Evolutionary conservation across 208 protist species (phyloP), one percentile per base, ranked within the genome.

Genomic region (Sergeia podlipaevii): DNA sequence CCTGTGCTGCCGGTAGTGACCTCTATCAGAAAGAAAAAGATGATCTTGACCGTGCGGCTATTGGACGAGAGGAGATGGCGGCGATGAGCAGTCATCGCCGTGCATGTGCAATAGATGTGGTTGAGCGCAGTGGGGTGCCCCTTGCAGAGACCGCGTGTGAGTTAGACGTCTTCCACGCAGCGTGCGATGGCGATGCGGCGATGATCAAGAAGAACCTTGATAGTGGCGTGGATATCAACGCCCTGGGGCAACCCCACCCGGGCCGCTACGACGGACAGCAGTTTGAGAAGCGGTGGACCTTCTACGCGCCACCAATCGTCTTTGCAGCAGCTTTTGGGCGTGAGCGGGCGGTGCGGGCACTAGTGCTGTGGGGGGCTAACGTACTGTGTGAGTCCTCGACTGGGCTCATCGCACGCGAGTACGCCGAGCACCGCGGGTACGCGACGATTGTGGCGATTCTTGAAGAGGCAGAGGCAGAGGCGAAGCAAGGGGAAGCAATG

Each of bases 271-370:
- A 43, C 17, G 89, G 89, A 15, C 62, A 77, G 0, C 77, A 81
- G 48, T 88, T 93, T 53, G 57, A 87, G 62, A 61, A 89, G 49
- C 70, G 85, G 1, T 89, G 80, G 63, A 70, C 71, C 27, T 95
- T 84, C 54, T 47, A 56, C 3, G 89, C 85, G 20, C 59, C 89
- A 26, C 81, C 89, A 38, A 60, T 95, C 18, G 67, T 81, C 47
- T 91, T 76, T 41, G 89, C 89, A 11, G 78, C 79, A 8, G 79
- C 73, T 21, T 92, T 86, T 39, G 79, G 81, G 4, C 69, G 89
- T 15, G 84, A 93, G 65, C 70, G 75, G 4, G 89, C 89, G 6
- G 82, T 93, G 10, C 55, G 37, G 13, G 70, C 66, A n/a, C 67
- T 95, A 17, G 44, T 95, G 11, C 47, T 15, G 18, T 65, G 77